A percentile compares a stretch with the other conserved stretches of the same genome.
phyloP scores from a whole-genome alignment of 2,329 filamentous ascomycete genomes.

The Alternaria solani region DNA sequence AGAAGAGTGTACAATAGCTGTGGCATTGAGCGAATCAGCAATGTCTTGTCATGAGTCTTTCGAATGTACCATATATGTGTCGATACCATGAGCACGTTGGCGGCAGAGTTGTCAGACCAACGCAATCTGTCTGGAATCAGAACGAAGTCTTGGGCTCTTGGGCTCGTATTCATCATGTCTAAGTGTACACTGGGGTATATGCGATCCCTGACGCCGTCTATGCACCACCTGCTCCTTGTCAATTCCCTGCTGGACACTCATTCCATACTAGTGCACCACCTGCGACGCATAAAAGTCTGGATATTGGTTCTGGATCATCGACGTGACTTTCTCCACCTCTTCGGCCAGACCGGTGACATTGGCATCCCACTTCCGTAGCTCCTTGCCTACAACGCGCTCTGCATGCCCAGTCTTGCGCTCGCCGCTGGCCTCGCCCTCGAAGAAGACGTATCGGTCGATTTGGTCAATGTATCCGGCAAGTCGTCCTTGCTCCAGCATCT shows the following conservation, averaged over 20 bases:
- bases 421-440: constrained; percentile 78
- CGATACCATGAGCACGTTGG: constrained; percentile 8
- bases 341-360: constrained; percentile 88
- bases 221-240: background rate
- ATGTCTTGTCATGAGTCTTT: background rate
- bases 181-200: constrained; percentile 15
- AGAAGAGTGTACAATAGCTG: constrained; percentile 13
- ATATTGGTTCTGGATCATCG: constrained; percentile 80
- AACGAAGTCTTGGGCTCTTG: background rate
- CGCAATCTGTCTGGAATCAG: background rate
- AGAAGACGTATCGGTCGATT: constrained; percentile 86
- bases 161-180: constrained; percentile 7
- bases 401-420: constrained; percentile 72
- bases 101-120: background rate
- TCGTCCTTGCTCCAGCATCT: constrained; percentile 95
- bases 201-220: constrained; percentile 11
- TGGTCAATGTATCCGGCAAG: constrained; percentile 92
- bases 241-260: background rate
- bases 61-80: constrained; percentile 29
- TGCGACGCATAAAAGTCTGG: constrained; percentile 64
- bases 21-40: background rate
- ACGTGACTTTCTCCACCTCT: constrained; percentile 87
- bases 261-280: constrained; percentile 42
- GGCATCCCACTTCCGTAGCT: constrained; percentile 85
- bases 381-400: constrained; percentile 67